phyloP scores from a whole-genome alignment of 2,329 filamentous ascomycete species.

The Penicillium sp. region DNA sequence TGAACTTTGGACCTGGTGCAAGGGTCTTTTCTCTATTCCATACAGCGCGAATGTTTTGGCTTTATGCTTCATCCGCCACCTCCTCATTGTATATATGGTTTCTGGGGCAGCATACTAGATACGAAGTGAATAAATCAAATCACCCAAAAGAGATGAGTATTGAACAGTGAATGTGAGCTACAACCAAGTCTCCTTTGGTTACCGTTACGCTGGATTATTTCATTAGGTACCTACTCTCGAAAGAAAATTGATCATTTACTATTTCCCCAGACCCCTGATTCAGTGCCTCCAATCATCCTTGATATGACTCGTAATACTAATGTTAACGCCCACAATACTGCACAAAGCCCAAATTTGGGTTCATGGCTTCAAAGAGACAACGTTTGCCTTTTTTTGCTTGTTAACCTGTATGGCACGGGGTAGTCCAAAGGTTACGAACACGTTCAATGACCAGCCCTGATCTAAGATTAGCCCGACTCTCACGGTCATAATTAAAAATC shows the following conservation, averaged over 20 bases:
- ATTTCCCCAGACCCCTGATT: background rate
- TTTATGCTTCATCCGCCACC: conserved; percentile 9
- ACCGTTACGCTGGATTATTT: too few relatives aligned
- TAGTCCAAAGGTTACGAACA: too few relatives aligned
- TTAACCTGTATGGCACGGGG: background rate
- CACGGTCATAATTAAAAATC: background rate
- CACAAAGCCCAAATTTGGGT: background rate
- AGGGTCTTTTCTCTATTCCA: background rate
- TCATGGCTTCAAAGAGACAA: background rate
- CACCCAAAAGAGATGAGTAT: background rate
- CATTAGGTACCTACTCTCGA: too few relatives aligned
- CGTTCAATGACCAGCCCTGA: background rate
- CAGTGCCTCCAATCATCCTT: conserved; percentile 36
- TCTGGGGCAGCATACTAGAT: background rate
- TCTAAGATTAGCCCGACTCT: background rate
- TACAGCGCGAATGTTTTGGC: background rate
- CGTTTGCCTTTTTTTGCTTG: background rate
- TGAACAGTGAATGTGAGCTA: background rate
- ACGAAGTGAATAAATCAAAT: background rate
- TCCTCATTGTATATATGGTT: conserved; percentile 5
- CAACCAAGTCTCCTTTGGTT: too few relatives aligned
- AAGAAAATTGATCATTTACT: background rate
- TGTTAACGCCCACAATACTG: conserved; percentile 18
- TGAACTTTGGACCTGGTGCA: conserved; percentile 3
- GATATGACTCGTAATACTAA: conserved; percentile 39